Evolutionary conservation across 192 early-diverging fungal genomes (phyloP), one percentile per base, ranked within the genome.

Genomic region (Podila clonocystis): DNA sequence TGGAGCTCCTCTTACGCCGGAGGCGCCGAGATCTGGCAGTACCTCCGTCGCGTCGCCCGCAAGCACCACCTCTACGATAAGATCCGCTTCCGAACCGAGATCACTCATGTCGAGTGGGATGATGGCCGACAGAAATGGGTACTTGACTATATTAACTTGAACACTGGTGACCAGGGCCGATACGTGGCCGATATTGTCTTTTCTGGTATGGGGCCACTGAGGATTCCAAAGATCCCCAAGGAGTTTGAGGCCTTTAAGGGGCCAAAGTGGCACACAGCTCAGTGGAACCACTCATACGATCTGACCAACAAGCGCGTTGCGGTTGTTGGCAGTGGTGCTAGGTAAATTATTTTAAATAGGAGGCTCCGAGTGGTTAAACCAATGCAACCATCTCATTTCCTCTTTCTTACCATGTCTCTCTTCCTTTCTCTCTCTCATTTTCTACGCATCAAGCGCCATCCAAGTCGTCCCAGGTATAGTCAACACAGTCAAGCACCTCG

Each of bases 191-290:
- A 67, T 59, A 61, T 73, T 38, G 70, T 76, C 9, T 86, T 89
- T 61, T 67, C 77, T n/a, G 88, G 83, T 50, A 70, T 83, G 28
- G 90, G 90, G 28, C 77, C 83, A 13, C 73, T 91, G 19, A 77
- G 83, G 30, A 65, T 86, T 30, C 88, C 90, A 15, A 58, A 72
- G 30, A 68, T 83, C 58, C 90, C 90, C 36, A 72, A 84, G 45
- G 77, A 85, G 58, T 85, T 87, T 36, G 73, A 88, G 26, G 45
- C 62, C 5, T 91, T 91, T 73, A 70, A 86, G 41, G 90, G 90
- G n/a, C 71, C 67, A 19, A 77, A 83, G 20, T 70, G 88, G 58
- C 90, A 91, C 67, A 84, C 88, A 2, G 87, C 86, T 33, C 75
- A 82, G 60, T 91, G 90, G 90, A 78, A 88, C 33, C 67, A 74